Evolutionary conservation across 441 rosid genomes (phyloP).

Genomic region (Bocquillonia castaneifolia): DNA sequence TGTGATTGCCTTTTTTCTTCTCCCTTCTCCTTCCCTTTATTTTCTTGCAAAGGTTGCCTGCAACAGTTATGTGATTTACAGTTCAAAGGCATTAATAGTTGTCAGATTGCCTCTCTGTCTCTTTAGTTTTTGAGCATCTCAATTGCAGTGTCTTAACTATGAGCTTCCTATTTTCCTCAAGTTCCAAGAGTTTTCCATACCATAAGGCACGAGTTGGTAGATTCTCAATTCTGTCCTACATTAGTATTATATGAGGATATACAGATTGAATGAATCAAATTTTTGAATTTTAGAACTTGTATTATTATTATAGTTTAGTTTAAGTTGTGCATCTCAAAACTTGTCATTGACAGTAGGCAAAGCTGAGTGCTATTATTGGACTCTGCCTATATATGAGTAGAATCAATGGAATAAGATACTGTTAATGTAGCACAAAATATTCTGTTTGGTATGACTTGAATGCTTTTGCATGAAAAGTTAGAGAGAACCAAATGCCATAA

Average conservation of each 20-base stretch:
- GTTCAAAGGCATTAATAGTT: not conserved
- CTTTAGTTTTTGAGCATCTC: too few relatives aligned
- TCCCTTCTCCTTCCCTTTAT: not conserved
- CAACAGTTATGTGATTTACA: not conserved
- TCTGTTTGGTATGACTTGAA: not conserved
- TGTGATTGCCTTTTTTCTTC: not conserved
- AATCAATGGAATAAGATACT: not conserved
- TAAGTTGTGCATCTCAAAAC: not conserved
- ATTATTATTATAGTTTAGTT: not conserved
- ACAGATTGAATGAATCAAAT: not conserved
- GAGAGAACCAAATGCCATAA: not conserved
- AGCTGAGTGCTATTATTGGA: not conserved
- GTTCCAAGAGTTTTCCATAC: not conserved
- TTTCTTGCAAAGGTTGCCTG: not conserved
- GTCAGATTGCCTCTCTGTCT: not conserved
- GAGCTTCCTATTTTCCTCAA: not conserved
- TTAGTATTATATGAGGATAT: not conserved
- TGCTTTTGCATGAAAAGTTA: not conserved
- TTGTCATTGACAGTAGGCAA: not conserved
- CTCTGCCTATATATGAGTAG: not conserved
- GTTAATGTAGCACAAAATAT: not conserved
- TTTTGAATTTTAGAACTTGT: not conserved
- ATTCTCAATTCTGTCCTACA: not conserved
- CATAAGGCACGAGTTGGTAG: not conserved
- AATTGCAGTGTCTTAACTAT: not conserved